Evolutionary conservation across 2,329 filamentous ascomycete species (phyloP), one percentile per base, ranked within the genome.

Genomic region (Blastomyces gilchristii): DNA sequence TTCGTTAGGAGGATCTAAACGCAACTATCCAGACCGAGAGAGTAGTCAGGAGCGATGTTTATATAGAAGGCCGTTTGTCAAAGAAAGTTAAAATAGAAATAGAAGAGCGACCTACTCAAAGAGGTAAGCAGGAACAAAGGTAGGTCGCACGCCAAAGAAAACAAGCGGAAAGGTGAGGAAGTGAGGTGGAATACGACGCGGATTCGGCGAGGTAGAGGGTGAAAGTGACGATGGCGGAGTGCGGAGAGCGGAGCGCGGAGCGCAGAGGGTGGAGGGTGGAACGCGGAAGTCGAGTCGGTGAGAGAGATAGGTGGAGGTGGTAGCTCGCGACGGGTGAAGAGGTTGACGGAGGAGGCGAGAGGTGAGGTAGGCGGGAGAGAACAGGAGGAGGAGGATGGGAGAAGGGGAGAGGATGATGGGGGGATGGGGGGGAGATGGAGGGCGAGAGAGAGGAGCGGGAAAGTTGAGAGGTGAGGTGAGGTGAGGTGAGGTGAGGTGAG

Each of bases 301-400:
- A 63, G 66, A 64, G 66, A 63, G 63, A 63, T 67, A 65, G 63
- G 67, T 60, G 62, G 65, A 67, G 65, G 66, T 63, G 62, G 62
- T 65, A 66, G 67, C 63, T 67, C 62, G 63, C 57, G 61, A 64
- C 65, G 65, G 68, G 67, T 64, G 63, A 65, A 65, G 62, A 43
- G 64, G 62, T 37, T 11, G 34, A 37, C 8, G 9, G 34, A 37
- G 7, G 64, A 65, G 64, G 67, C 67, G 63, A 65, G 66, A 66
- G 67, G 67, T 65, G 65, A 67, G 65, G 66, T 63, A 63, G 67
- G 64, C 65, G 65, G 67, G 64, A 67, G 66, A 65, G 66, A 64
- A 65, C 65, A 63, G 63, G 64, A 62, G 65, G 67, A 22, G n/a
- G n/a, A 61, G 62, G 65, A 62, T 63, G 65, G 58, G 63, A 65